phyloP scores from a whole-genome alignment of 2,329 filamentous ascomycete genomes.

The Colletotrichum theobromicola region DNA sequence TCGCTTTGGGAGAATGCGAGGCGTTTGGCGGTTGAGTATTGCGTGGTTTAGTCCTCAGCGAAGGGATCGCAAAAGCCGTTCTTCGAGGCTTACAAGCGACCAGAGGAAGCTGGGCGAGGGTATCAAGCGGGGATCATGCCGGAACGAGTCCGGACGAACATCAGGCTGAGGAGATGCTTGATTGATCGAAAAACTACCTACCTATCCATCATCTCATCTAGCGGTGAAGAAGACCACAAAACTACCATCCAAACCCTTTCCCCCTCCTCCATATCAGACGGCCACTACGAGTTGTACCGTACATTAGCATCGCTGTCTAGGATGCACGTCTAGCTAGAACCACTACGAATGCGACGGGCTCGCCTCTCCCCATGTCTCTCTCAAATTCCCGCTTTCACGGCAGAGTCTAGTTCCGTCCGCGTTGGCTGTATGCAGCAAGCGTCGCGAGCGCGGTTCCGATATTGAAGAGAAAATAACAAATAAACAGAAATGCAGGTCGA shows the following conservation, averaged over 20 bases:
- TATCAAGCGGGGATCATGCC: background rate
- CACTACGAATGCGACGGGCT: background rate
- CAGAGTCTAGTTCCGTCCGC: background rate
- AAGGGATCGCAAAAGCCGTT: background rate
- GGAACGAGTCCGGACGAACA: background rate
- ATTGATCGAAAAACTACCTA: background rate
- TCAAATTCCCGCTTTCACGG: background rate
- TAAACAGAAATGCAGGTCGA: background rate
- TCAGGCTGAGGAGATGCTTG: background rate
- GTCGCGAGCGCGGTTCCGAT: background rate
- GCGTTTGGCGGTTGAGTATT: background rate
- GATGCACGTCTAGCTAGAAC: background rate
- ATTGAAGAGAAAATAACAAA: background rate
- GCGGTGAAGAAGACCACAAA: background rate
- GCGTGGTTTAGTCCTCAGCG: fast-evolving
- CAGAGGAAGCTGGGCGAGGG: background rate
- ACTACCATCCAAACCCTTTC: background rate
- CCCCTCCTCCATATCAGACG: background rate
- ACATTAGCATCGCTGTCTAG: background rate
- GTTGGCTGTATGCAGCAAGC: background rate
- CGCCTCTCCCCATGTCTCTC: background rate
- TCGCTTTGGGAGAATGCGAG: fast-evolving
- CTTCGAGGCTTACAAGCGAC: background rate
- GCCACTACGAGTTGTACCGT: background rate
- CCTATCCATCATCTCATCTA: background rate